Evolutionary conservation across 495 filamentous ascomycete genomes (phyloP), one percentile per base, ranked within the genome.

Genomic region (Penicillium coprophilum): DNA sequence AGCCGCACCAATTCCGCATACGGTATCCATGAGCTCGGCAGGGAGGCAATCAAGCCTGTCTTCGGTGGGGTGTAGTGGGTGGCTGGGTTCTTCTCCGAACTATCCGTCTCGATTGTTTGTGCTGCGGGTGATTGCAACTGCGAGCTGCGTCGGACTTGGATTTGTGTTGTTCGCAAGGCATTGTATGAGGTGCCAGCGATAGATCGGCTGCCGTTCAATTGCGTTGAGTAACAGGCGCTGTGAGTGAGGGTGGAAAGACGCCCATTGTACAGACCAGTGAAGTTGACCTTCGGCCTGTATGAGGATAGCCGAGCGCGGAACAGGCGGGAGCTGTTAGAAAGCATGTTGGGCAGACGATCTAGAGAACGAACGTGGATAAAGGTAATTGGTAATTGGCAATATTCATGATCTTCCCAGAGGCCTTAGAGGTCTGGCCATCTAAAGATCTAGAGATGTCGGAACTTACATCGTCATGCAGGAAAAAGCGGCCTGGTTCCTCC

Each of bases 1-100:
- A 97, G 83, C 15, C 94, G 87, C 60, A 91, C 79, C 19, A 98
- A 82, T 64, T 98, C 94, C n/a, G 88, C 94, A 64, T 96, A 97
- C 3, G 94, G 94, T 51, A 97, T 80, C 81, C 87, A 87, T 54
- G 88, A 82, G 15, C 65, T 50, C 8, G 94, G 94, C 31, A 98
- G 80, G 46, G 70, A 73, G 3, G 93, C 90, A 52, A 97, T 73
- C 19, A 97, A 68, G 45, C 92, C 92, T 6, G 82, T 87, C 20
- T 78, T 83, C 6, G 92, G 92, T 6, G 86, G 82, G 23, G 70
- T 66, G 68, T 96, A 96, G 50, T 69, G 68, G 15, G 63, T 62
- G 11, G 56, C 56, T 23, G 64, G 65, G 20, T 56, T 60, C 21
- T 50, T 30, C 30, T 50, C 41, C 27, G 50, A 36, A 19, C 15